A percentile compares a stretch with the other conserved stretches of the same genome.
These are phyloP conservation scores for Avena atlantica DNA, from an alignment of 176 grass and related monocot species.

Conservation along the genomic window DNA sequence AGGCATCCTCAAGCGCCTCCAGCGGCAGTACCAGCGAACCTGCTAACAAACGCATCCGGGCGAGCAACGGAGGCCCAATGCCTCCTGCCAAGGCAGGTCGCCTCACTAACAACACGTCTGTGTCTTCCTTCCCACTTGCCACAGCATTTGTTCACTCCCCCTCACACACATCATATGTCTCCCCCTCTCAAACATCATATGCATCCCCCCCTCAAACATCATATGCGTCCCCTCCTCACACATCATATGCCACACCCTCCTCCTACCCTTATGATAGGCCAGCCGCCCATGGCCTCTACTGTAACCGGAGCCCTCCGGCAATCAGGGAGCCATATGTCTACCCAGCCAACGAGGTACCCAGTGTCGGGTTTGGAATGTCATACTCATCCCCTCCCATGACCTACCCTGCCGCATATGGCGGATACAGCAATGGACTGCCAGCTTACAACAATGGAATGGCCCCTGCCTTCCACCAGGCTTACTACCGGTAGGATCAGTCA, in stretches of 20 bases:
- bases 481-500: slow-evolving; percentile 76
- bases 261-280: slow-evolving; percentile 67
- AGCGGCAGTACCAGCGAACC: slow-evolving; percentile 61
- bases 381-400: slow-evolving; percentile 74
- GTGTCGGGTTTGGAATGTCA: slow-evolving; percentile 56
- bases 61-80: slow-evolving; percentile 79
- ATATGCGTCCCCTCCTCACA: slow-evolving; percentile 53
- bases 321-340: slow-evolving; percentile 81
- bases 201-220: slow-evolving; percentile 33
- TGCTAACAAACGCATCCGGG: slow-evolving; percentile 77
- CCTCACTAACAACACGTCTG: slow-evolving; percentile 67
- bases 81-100: slow-evolving; percentile 92
- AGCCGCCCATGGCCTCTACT: slow-evolving; percentile 59
- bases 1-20: slow-evolving; percentile 57
- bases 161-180: slow-evolving; percentile 48
- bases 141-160: slow-evolving; percentile 61
- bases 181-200: slow-evolving; percentile 40
- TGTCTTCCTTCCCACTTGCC: slow-evolving; percentile 60
- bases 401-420: slow-evolving; percentile 62
- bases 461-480: slow-evolving; percentile 74
- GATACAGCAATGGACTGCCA: slow-evolving; percentile 59
- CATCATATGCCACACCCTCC: slow-evolving; percentile 47
- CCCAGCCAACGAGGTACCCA: slow-evolving; percentile 62
- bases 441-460: slow-evolving; percentile 62
- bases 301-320: slow-evolving; percentile 67